Evolutionary conservation across 2,329 filamentous ascomycete species (phyloP).

Genomic region (Botrytis fabae): DNA sequence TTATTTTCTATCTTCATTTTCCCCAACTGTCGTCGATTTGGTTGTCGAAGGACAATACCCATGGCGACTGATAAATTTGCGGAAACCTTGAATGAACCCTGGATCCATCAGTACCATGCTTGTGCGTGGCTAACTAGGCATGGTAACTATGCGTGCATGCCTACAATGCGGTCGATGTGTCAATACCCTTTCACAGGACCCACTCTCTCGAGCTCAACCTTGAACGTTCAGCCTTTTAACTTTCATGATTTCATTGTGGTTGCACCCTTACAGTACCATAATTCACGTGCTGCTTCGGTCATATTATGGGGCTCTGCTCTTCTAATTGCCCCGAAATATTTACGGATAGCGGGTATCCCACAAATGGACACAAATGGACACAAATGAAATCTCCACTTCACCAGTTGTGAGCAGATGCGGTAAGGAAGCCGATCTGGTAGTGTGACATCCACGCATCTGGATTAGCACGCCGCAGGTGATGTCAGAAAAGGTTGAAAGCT

Average conservation of each 20-base stretch:
- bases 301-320: constrained; percentile 1
- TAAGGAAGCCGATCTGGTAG: not conserved
- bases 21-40: not conserved
- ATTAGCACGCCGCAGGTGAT: not conserved
- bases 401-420: not conserved
- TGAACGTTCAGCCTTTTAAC: constrained; percentile 5
- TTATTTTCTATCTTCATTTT: not conserved
- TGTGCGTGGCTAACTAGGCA: not conserved
- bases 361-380: not conserved
- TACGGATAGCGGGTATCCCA: not conserved
- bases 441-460: not conserved
- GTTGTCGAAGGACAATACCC: not conserved
- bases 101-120: not conserved
- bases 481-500: not conserved
- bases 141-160: not conserved
- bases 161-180: constrained; percentile 7
- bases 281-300: constrained; percentile 8
- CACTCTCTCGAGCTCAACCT: not conserved
- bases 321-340: constrained; percentile 1
- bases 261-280: not conserved
- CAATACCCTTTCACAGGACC: not conserved
- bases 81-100: constrained; percentile 5
- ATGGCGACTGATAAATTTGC: not conserved
- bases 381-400: not conserved
- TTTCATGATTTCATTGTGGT: not conserved